Evolutionary conservation across 306 rosid genomes (phyloP).

Genomic region (Datisca glomerata): DNA sequence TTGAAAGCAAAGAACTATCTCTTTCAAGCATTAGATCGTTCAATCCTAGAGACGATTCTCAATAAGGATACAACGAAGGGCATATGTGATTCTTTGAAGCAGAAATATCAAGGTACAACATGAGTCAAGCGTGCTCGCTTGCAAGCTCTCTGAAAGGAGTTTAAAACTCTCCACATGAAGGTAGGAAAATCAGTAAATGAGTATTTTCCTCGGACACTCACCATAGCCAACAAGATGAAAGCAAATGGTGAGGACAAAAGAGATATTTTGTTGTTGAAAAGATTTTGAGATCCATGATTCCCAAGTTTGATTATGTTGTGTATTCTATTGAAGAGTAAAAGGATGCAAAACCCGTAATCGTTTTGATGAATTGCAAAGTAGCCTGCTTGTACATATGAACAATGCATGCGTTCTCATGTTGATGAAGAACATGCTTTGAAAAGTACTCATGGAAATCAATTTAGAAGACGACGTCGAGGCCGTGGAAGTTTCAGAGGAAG

Average conservation of each 20-base stretch:
- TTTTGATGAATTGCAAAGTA: slow-evolving; percentile 11
- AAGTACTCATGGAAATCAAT: neutral
- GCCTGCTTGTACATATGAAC: slow-evolving; percentile 5
- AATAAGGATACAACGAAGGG: neutral
- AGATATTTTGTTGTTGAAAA: neutral
- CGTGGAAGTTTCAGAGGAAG: neutral
- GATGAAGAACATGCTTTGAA: slow-evolving; percentile 1
- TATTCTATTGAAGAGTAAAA: slow-evolving; percentile 1
- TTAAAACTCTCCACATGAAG: slow-evolving; percentile 2
- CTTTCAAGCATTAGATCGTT: too few relatives aligned
- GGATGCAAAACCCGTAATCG: neutral
- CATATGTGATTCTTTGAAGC: slow-evolving; percentile 1
- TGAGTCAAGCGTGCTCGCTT: neutral
- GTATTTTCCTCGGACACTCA: too few relatives aligned
- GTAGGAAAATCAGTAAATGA: neutral
- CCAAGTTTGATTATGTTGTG: slow-evolving; percentile 8
- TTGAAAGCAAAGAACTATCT: too few relatives aligned
- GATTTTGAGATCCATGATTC: slow-evolving; percentile 6
- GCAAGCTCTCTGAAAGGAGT: neutral
- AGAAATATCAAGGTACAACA: slow-evolving; percentile 2
- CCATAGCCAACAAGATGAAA: slow-evolving; percentile 8
- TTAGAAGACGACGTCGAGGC: neutral
- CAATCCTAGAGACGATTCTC: neutral
- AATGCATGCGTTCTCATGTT: neutral
- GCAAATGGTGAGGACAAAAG: slow-evolving; percentile 3